phyloP scores from a whole-genome alignment of 2,329 filamentous ascomycete genomes.

The Pyrenophora seminiperda region DNA sequence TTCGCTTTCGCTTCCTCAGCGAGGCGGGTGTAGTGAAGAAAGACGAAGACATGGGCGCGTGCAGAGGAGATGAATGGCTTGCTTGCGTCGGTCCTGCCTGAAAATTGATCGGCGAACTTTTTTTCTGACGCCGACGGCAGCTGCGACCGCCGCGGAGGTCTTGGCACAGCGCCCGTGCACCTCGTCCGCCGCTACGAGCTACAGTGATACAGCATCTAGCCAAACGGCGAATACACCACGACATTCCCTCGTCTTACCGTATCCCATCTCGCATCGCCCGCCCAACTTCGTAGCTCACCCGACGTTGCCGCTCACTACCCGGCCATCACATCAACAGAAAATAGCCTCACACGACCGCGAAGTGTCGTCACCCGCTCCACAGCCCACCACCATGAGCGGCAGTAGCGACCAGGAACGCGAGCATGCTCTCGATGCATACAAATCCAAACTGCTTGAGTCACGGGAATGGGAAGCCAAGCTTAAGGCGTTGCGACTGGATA shows the following conservation, averaged over 20 bases:
- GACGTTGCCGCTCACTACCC: too few species aligned
- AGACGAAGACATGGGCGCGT: constrained; percentile 70
- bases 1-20: constrained; percentile 87
- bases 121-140: constrained; percentile 36
- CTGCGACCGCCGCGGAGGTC: constrained; percentile 13
- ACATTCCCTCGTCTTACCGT: too few species aligned
- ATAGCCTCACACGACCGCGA: too few species aligned
- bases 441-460: constrained; percentile 74
- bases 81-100: constrained; percentile 5
- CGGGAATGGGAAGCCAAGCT: constrained; percentile 99
- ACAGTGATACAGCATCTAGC: neutral
- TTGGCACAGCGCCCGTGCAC: constrained; percentile 9
- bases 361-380: constrained; percentile 2
- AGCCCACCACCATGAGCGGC: constrained; percentile 41
- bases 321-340: too few species aligned
- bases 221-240: too few species aligned
- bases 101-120: constrained; percentile 38
- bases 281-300: too few species aligned
- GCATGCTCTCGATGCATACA: constrained; percentile 59
- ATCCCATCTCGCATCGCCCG: too few species aligned
- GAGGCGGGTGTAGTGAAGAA: constrained; percentile 91
- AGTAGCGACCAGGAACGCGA: constrained; percentile 56
- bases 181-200: neutral
- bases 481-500: constrained; percentile 89
- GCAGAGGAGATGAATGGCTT: too few species aligned